These are phyloP conservation scores for Volvariella volvacea DNA, from an alignment of 1,284 basidiomycete species.

Conservation along the genomic window DNA sequence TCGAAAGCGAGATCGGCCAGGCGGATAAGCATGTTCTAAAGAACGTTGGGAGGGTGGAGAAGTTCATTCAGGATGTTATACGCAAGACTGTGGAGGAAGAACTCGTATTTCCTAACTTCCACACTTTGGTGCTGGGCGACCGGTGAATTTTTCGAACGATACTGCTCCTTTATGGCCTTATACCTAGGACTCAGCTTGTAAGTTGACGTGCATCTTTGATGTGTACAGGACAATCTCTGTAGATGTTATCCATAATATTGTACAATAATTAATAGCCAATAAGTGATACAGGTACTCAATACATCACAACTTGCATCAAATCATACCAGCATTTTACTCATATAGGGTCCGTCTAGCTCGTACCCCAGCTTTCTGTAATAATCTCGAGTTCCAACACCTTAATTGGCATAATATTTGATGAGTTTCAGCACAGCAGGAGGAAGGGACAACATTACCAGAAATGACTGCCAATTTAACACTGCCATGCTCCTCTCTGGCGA, in stretches of 20 bases:
- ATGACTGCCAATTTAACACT: constrained; percentile 95
- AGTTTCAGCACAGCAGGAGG: not conserved
- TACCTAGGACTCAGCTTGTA: too few species aligned
- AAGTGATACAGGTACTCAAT: not conserved
- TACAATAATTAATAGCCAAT: constrained; percentile 11
- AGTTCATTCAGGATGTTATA: constrained; percentile 93
- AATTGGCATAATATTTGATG: not conserved
- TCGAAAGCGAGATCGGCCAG: constrained; percentile 97
- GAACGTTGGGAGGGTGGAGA: constrained; percentile 95
- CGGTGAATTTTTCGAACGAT: constrained; percentile 12
- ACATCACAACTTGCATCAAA: not conserved
- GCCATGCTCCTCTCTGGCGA: constrained; percentile 97
- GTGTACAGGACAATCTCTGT: not conserved
- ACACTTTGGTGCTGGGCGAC: constrained; percentile 69
- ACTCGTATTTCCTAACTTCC: constrained; percentile 90
- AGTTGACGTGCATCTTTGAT: too few species aligned
- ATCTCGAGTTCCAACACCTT: constrained; percentile 89
- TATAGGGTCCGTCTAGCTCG: constrained; percentile 93
- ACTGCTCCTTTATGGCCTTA: too few species aligned
- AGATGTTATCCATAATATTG: constrained; percentile 4
- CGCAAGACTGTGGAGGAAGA: constrained; percentile 93
- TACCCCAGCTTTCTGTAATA: constrained; percentile 94
- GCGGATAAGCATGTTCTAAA: constrained; percentile 92
- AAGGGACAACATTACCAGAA: constrained; percentile 51
- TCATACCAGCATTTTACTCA: constrained; percentile 74